These are phyloP conservation scores for Fusarium sacchari DNA, from an alignment of 2,329 filamentous ascomycete species.

Conservation along the genomic window DNA sequence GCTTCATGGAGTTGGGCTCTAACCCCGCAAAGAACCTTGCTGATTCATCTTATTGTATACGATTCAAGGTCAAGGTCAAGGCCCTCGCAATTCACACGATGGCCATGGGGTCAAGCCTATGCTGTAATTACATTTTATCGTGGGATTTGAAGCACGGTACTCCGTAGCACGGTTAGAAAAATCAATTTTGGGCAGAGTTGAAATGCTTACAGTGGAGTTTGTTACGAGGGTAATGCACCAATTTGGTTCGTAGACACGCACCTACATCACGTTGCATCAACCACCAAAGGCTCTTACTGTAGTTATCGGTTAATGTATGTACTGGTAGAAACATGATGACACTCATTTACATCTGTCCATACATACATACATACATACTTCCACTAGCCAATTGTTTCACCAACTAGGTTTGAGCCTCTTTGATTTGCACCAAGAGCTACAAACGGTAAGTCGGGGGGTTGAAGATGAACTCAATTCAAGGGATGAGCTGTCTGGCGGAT, in stretches of 20 bases:
- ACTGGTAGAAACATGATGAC: not conserved
- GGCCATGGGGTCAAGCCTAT: constrained; percentile 21
- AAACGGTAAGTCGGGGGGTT: constrained; percentile 13
- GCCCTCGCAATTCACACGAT: constrained; percentile 9
- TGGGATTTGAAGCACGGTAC: constrained; percentile 7
- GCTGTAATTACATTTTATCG: not conserved
- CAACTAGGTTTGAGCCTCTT: constrained; percentile 19
- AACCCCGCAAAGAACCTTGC: constrained; percentile 34
- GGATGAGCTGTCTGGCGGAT: constrained; percentile 7
- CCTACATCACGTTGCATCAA: constrained; percentile 30
- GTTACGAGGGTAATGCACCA: constrained; percentile 12
- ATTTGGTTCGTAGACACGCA: constrained; percentile 16
- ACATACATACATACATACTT: not conserved
- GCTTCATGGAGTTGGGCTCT: constrained; percentile 17
- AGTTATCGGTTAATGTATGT: not conserved
- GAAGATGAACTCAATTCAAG: constrained; percentile 12
- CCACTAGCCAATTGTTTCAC: not conserved
- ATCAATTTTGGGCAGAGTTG: not conserved
- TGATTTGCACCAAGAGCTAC: constrained; percentile 6
- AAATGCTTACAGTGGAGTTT: constrained; percentile 26
- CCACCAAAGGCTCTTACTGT: constrained; percentile 6
- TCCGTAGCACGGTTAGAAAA: no score
- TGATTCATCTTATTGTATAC: constrained; percentile 26
- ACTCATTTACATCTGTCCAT: not conserved
- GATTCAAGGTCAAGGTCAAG: constrained; percentile 20